Conservation (phyloP, 495 filamentous ascomycete genomes). For the Xylaria nigripes region DNA sequence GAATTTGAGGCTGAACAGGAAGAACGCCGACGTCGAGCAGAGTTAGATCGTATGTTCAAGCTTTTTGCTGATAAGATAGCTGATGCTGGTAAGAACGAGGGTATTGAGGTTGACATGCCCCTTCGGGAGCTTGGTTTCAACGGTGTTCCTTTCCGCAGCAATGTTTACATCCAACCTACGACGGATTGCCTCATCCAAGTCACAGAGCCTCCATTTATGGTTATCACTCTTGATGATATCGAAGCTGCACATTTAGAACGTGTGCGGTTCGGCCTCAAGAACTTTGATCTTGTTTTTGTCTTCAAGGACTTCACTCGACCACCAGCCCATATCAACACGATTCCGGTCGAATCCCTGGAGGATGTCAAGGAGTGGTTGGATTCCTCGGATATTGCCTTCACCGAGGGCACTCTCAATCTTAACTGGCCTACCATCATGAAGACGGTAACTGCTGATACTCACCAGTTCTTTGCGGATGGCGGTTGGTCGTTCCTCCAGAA, state of each 20-base stretch:
- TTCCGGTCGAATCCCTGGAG: constrained; percentile 90
- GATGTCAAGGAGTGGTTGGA: constrained; percentile 98
- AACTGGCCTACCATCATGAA: constrained; percentile 99
- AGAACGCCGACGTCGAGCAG: constrained; percentile 81
- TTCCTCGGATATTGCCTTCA: constrained; percentile 85
- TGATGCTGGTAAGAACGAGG: constrained; percentile 76
- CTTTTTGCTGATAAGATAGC: constrained; percentile 95
- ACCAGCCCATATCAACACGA: constrained; percentile 93
- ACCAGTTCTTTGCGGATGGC: constrained; percentile 89
- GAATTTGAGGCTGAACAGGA: constrained; percentile 99
- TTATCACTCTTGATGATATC: constrained; percentile 88
- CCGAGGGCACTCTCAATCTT: constrained; percentile 91
- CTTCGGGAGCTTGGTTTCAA: constrained; percentile 95
- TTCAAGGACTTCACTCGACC: constrained; percentile 90
- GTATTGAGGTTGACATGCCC: constrained; percentile 87
- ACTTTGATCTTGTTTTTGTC: constrained; percentile 96
- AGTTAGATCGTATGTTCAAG: constrained; percentile 91
- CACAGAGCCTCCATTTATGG: constrained; percentile 93
- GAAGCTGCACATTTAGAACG: constrained; percentile 94
- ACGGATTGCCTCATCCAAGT: constrained; percentile 98
- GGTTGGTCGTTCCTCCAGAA: constrained; percentile 90
- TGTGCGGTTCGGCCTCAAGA: constrained; percentile 97
- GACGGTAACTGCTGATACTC: constrained; percentile 86
- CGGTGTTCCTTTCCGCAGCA: constrained; percentile 90
- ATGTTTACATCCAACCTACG: constrained; percentile 88